These are phyloP conservation scores for Salix brachista DNA, from an alignment of 345 rosid genomes.

Conservation along the genomic window DNA sequence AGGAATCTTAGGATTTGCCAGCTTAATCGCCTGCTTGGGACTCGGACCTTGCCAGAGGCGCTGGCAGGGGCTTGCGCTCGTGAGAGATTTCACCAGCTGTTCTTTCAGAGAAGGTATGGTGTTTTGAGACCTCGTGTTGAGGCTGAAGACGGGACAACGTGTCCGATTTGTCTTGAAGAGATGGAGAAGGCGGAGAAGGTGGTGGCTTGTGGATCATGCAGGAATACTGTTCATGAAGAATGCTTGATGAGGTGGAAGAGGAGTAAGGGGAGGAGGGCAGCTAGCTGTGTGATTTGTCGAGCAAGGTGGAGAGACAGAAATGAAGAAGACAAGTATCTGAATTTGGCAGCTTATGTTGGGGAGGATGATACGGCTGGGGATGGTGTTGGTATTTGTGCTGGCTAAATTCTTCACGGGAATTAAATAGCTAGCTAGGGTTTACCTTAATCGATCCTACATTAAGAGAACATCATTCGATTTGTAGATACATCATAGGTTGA, in stretches of 20 bases:
- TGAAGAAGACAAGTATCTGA: slow-evolving; percentile 45
- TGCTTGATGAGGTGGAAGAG: slow-evolving; percentile 73
- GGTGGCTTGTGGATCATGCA: slow-evolving; percentile 61
- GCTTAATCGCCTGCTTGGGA: slow-evolving; percentile 41
- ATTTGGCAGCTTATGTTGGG: slow-evolving; percentile 54
- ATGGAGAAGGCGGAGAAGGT: slow-evolving; percentile 37
- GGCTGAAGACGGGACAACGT: slow-evolving; percentile 40
- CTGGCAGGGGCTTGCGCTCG: slow-evolving; percentile 53
- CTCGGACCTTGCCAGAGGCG: slow-evolving; percentile 44
- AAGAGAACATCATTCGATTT: neutral
- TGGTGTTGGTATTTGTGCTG: slow-evolving; percentile 2
- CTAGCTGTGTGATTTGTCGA: slow-evolving; percentile 70
- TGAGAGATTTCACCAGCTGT: slow-evolving; percentile 58
- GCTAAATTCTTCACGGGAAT: neutral
- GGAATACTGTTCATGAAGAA: slow-evolving; percentile 70
- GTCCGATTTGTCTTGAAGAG: slow-evolving; percentile 78
- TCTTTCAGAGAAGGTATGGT: slow-evolving; percentile 18
- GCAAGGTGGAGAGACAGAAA: slow-evolving; percentile 58
- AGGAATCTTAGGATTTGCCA: slow-evolving; percentile 62
- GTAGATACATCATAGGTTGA: too few species aligned
- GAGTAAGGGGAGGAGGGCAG: slow-evolving; percentile 64
- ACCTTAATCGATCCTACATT: neutral
- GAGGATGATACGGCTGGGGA: slow-evolving; percentile 23
- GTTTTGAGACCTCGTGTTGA: slow-evolving; percentile 1
- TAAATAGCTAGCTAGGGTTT: neutral